Evolutionary conservation across 768 basidiomycete genomes (phyloP).

Genomic region (Leccinellum albellum): DNA sequence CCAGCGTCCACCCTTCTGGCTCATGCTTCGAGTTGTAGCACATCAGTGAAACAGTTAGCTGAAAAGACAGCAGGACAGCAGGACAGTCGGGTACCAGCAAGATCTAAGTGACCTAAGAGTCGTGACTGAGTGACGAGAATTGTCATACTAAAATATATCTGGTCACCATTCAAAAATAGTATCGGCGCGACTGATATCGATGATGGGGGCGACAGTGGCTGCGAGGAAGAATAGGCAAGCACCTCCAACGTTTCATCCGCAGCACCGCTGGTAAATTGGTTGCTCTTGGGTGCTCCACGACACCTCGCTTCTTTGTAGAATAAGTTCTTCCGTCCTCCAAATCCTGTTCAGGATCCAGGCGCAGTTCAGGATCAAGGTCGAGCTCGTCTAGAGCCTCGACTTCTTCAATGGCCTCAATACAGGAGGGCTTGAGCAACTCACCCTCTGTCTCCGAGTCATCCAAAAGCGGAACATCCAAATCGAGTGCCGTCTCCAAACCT

Average conservation of each 20-base stretch:
- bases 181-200: constrained; percentile 24
- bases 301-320: constrained; percentile 80
- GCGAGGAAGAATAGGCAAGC: constrained; percentile 57
- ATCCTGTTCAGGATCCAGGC: constrained; percentile 25
- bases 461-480: constrained; percentile 38
- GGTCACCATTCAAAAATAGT: too few relatives aligned
- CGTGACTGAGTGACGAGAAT: too few relatives aligned
- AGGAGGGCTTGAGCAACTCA: constrained; percentile 23
- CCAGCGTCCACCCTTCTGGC: too few relatives aligned
- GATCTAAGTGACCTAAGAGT: too few relatives aligned
- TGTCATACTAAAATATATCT: too few relatives aligned
- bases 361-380: constrained; percentile 18
- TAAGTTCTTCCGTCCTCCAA: constrained; percentile 39
- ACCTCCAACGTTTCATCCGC: constrained; percentile 59
- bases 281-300: constrained; percentile 80
- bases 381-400: constrained; percentile 35
- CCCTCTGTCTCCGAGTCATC: constrained; percentile 46
- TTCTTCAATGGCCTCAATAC: constrained; percentile 35
- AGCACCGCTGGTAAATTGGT: constrained; percentile 30
- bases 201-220: constrained; percentile 19
- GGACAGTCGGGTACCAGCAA: too few relatives aligned
- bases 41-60: too few relatives aligned
- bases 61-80: too few relatives aligned
- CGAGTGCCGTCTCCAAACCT: constrained; percentile 46
- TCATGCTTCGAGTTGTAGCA: too few relatives aligned